phyloP scores from a whole-genome alignment of 768 basidiomycete genomes.

The Lentinula aciculospora region DNA sequence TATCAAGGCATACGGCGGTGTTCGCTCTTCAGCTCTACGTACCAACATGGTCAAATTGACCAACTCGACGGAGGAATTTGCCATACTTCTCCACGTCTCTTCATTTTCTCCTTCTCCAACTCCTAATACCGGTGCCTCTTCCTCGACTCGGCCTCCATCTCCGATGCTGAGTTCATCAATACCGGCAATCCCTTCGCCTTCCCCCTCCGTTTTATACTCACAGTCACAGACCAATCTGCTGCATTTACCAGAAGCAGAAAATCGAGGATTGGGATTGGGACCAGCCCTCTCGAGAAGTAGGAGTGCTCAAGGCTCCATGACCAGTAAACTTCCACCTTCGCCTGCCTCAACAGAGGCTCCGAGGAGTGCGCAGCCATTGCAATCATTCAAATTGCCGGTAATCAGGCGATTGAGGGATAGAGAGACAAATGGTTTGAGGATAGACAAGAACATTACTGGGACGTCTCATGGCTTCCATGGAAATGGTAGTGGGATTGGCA shows the following conservation, averaged over 20 bases:
- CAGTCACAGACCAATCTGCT: conserved; percentile 15
- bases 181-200: not conserved
- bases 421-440: conserved; percentile 2
- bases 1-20: conserved; percentile 58
- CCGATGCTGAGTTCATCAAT: conserved; percentile 40
- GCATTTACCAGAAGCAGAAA: conserved; percentile 33
- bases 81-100: conserved; percentile 81
- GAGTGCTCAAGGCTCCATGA: conserved; percentile 44
- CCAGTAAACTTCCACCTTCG: conserved; percentile 28
- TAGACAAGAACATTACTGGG: not conserved
- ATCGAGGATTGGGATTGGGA: conserved; percentile 29
- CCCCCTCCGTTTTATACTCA: not conserved
- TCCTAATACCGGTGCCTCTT: conserved; percentile 4
- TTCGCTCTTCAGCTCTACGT: conserved; percentile 58
- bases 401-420: conserved; percentile 9
- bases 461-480: not conserved
- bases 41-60: conserved; percentile 71
- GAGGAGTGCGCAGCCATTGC: conserved; percentile 50
- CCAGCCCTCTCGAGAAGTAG: conserved; percentile 55
- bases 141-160: conserved; percentile 34
- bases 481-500: not conserved
- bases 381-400: conserved; percentile 36
- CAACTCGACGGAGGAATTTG: conserved; percentile 82
- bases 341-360: conserved; percentile 33
- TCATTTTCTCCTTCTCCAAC: conserved; percentile 63